Conservation (phyloP, 2,329 filamentous ascomycete species). For the Colletotrichum sp. region DNA sequence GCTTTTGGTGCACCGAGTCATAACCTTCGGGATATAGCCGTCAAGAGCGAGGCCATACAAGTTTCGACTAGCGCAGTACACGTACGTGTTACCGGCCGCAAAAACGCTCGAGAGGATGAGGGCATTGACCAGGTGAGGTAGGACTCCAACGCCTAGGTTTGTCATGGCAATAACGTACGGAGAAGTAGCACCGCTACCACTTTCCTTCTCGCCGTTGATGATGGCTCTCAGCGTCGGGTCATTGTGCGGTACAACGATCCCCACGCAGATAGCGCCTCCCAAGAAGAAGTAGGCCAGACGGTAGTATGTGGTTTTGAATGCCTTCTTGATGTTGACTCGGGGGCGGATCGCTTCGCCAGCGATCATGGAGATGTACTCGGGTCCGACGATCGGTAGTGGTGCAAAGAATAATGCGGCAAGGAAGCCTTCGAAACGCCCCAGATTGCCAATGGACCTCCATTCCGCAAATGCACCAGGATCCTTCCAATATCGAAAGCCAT, state of each 20-base stretch:
- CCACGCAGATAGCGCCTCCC: conserved; percentile 68
- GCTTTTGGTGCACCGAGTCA: conserved; percentile 31
- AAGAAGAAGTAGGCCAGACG: conserved; percentile 75
- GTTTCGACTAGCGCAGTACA: conserved; percentile 59
- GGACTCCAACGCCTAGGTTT: conserved; percentile 61
- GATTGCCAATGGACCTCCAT: conserved; percentile 59
- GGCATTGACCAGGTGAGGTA: conserved; percentile 71
- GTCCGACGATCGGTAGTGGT: conserved; percentile 66
- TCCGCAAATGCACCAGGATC: conserved; percentile 52
- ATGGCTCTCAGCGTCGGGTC: background rate
- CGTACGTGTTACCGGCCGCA: conserved; percentile 60
- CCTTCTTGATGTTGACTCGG: conserved; percentile 65
- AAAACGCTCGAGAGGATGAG: conserved; percentile 62
- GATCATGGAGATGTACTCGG: conserved; percentile 71
- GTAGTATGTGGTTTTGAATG: conserved; percentile 76
- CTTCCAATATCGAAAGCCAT: conserved; percentile 74
- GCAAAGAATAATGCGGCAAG: conserved; percentile 69
- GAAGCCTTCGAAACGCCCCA: conserved; percentile 75
- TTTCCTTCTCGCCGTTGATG: conserved; percentile 23
- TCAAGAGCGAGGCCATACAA: conserved; percentile 60
- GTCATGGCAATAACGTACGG: conserved; percentile 71
- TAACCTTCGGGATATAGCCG: conserved; percentile 47
- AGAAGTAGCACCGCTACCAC: conserved; percentile 48
- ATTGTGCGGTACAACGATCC: conserved; percentile 69
- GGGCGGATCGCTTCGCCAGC: conserved; percentile 73